These are phyloP conservation scores for Phalaenopsis equestris DNA, from an alignment of 106 monocot genomes.

Conservation along the genomic window DNA sequence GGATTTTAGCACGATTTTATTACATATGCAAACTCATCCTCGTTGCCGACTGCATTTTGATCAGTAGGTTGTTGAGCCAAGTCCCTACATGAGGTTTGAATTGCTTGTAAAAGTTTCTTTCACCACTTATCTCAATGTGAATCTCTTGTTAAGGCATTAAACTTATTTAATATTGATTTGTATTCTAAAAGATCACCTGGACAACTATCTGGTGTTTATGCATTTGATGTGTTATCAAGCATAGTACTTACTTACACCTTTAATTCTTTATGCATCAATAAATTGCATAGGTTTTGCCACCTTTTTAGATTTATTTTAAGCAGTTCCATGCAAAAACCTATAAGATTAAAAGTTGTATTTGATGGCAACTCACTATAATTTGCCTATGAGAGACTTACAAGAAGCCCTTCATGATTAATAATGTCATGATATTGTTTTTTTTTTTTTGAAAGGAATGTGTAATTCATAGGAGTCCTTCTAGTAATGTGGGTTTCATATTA, in stretches of 20 bases:
- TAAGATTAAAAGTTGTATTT: no score
- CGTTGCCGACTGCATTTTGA: slow-evolving; percentile 13
- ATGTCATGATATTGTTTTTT: no score
- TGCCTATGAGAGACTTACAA: no score
- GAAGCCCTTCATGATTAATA: no score
- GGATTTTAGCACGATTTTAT: slow-evolving; percentile 8
- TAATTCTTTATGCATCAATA: slow-evolving; percentile 52
- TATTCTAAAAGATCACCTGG: slow-evolving; percentile 45
- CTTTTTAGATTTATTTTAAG: slow-evolving; percentile 40
- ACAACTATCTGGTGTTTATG: slow-evolving; percentile 64
- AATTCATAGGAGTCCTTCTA: no score
- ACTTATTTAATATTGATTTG: slow-evolving; percentile 40
- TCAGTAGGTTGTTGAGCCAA: slow-evolving; percentile 9
- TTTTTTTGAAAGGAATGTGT: no score
- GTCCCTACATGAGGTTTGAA: slow-evolving; percentile 36
- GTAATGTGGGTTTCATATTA: no score
- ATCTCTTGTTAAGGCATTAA: slow-evolving; percentile 68
- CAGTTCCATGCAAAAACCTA: no score
- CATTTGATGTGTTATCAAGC: slow-evolving; percentile 28
- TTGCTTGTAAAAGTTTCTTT: slow-evolving; percentile 73
- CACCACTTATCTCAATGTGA: slow-evolving; percentile 74
- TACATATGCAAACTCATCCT: slow-evolving; percentile 22
- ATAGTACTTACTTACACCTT: slow-evolving; percentile 23
- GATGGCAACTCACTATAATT: no score
- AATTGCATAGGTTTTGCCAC: slow-evolving; percentile 30